These are phyloP conservation scores for Flaveria ramosissima DNA, from an alignment of 129 eudicot species.

Conservation along the genomic window DNA sequence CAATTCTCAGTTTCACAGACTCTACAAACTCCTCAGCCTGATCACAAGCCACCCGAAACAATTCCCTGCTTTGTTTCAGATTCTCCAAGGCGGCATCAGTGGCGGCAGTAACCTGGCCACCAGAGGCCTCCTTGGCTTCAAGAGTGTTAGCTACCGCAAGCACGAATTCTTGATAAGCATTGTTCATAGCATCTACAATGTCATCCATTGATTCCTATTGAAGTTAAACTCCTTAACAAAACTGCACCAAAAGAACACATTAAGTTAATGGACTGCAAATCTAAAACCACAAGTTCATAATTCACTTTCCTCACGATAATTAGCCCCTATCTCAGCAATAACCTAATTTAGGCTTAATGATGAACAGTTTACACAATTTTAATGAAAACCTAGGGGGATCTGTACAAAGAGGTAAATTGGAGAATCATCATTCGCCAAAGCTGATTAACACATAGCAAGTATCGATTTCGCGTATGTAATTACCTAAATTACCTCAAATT, in stretches of 20 bases:
- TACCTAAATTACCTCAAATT: background rate
- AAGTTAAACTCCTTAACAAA: background rate
- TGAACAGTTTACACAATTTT: background rate
- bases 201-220: constrained; percentile 55
- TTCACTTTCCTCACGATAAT: background rate
- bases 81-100: constrained; percentile 84
- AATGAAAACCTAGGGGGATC: constrained; percentile 1
- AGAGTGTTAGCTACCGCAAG: constrained; percentile 63
- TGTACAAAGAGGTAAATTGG: background rate
- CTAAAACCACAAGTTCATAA: background rate
- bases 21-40: constrained; percentile 94
- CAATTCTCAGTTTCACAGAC: constrained; percentile 81
- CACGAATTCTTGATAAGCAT: constrained; percentile 69
- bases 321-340: too few relatives aligned
- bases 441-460: background rate
- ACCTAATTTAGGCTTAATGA: too few relatives aligned
- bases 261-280: background rate
- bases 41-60: constrained; percentile 87
- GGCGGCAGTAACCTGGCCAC: constrained; percentile 62
- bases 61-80: constrained; percentile 81
- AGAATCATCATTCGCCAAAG: background rate
- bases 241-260: background rate
- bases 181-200: constrained; percentile 72
- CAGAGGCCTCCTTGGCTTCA: constrained; percentile 63
- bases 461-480: background rate